Evolutionary conservation across 257 asterid genomes (phyloP), one percentile per base, ranked within the genome.

Genomic region (Parsonsia alboflavescens): DNA sequence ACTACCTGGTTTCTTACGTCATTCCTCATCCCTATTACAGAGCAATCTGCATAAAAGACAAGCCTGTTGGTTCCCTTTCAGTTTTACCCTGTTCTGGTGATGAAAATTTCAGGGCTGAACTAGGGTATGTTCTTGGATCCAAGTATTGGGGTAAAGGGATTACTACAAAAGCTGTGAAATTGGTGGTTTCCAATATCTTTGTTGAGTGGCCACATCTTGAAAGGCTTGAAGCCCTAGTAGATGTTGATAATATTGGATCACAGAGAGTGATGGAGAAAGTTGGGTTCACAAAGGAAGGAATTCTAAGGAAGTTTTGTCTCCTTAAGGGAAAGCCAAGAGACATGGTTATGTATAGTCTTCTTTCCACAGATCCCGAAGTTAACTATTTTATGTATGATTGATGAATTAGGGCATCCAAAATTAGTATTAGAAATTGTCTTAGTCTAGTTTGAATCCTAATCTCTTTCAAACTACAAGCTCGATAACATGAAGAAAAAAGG

Each of bases 61-160:
- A 82, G 73, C 76, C 86, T 0, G 85, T 88, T 48, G 98, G 98
- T 0, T 73, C 86, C 6, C 56, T 93, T 15, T 65, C 84, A 3
- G 91, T 93, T 12, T 78, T 76, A 16, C 93, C 90, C 41, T 58
- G 49, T 36, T 0, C 5, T 0, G 96, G 91, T 0, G 61, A 10
- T 39, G 77, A 88, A 5, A 63, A 10, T 0, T 85, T 93, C 78
- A 84, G 96, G 77, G 97, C 89, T 16, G 97, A 91, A 78, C 28
- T 93, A 9, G 98, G 97, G 28, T 89, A 87, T 76, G 82, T 81
- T 52, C 76, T 93, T 75, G 90, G 76, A 48, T 89, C 96, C 17
- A 89, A 85, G 57, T 83, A 85, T 46, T 91, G 97, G 97, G 98
- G 97, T 0, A 89, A 84, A 53, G 96, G 98, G 33, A 82, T 93